Evolutionary conservation across 495 filamentous ascomycete genomes (phyloP), one percentile per base, ranked within the genome.

Genomic region (Aspergillus heteromorphus): DNA sequence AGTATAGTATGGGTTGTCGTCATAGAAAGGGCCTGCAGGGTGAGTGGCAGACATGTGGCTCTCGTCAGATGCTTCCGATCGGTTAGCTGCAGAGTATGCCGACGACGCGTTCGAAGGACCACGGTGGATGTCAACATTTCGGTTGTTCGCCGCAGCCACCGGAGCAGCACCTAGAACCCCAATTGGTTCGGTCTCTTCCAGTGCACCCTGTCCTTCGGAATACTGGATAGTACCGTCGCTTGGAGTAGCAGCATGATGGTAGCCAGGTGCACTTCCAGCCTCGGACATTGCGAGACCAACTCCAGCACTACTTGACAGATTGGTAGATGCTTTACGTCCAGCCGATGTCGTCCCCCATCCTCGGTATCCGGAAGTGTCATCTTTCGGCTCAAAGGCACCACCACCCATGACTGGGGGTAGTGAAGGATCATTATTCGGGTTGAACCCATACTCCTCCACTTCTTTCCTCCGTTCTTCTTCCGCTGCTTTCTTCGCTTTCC

Each of bases 21-120:
- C 74, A 61, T 80, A 81, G 57, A 76, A 80, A 31, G 73, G 72
- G 18, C 66, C 75, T 8, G 65, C 67, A 20, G 73, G 71, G 57
- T 74, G 75, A 25, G 63, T 68, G 6, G 69, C 72, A 20, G 80
- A 80, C 62, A 84, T 74, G 29, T 78, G 80, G 34, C 79, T 84
- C 36, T 95, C 86, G 6, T 86, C 89, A 8, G 91, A 96, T 6
- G 83, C 84, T 59, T 97, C 92, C 2, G 95, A 97, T 42, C 82
- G 81, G 40, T 85, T 85, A 10, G 80, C 87, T 11, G 84, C 84
- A 30, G 92, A 97, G 68, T 98, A 98, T 9, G 89, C 90, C 0
- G 93, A 97, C 2, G 93, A 98, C 17, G 93, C 93, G 70, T 98
- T 98, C 1, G 91, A 96, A 13, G 92, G 87, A 2, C 93, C 93